Percentiles rank a stretch among this genome's conserved stretches.
Evolutionary conservation across 805 yeast species (phyloP).

Genomic region (Candida odintsovae): DNA sequence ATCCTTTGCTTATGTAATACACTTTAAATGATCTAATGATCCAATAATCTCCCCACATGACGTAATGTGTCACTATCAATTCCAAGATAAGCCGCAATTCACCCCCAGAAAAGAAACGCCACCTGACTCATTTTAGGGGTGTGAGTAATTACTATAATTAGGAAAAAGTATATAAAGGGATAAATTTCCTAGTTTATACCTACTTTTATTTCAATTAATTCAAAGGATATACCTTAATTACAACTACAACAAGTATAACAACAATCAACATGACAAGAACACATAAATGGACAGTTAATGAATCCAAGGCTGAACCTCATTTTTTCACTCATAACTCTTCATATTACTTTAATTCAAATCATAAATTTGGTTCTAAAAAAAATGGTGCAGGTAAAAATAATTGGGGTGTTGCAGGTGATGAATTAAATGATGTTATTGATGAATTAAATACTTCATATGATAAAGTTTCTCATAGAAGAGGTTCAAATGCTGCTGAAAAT

Average conservation of each 20-base stretch:
- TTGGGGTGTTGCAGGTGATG: conserved; percentile 86
- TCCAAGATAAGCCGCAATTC: no score
- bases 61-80: no score
- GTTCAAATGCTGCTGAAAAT: conserved; percentile 40
- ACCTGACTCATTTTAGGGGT: no score
- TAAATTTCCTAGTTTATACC: no score
- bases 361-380: conserved; percentile 44
- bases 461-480: conserved; percentile 43
- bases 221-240: no score
- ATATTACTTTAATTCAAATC: conserved; percentile 62
- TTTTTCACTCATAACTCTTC: conserved; percentile 79
- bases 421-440: conserved; percentile 55
- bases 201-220: no score
- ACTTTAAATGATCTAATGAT: no score
- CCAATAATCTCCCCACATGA: no score
- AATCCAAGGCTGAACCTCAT: conserved; percentile 51
- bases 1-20: no score
- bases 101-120: no score
- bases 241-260: neutral
- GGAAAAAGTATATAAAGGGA: neutral
- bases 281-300: conserved; percentile 66
- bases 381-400: conserved; percentile 82
- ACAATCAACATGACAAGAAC: conserved; percentile 63
- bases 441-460: conserved; percentile 46
- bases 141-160: no score